Evolutionary conservation across 257 asterid species (phyloP).

Genomic region (Capsicum baccatum): DNA sequence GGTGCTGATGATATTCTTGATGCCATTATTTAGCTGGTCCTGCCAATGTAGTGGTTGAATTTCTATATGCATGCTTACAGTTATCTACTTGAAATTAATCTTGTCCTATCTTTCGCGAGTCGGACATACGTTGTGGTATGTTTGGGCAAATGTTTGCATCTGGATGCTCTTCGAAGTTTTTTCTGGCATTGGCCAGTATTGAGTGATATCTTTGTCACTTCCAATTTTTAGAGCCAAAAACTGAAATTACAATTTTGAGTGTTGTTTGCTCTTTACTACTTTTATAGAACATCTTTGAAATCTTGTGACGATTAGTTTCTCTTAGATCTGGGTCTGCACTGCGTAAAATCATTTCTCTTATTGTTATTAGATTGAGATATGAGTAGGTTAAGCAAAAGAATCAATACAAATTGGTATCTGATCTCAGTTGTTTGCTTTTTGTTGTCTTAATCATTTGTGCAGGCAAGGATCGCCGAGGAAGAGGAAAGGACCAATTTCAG

Average conservation of each 20-base stretch:
- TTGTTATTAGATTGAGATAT: slow-evolving; percentile 22
- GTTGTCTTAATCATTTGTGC: slow-evolving; percentile 29
- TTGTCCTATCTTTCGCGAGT: slow-evolving; percentile 6
- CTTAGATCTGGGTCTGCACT: slow-evolving; percentile 7
- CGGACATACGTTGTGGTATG: slow-evolving; percentile 17
- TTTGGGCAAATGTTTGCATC: background rate
- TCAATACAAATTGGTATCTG: background rate
- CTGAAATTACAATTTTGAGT: background rate
- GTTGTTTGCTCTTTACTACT: background rate
- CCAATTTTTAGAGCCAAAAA: background rate
- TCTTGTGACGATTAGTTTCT: background rate
- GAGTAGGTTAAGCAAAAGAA: background rate
- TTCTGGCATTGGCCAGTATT: background rate
- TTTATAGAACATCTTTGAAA: background rate
- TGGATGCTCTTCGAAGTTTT: background rate
- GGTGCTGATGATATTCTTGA: background rate
- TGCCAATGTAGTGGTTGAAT: background rate
- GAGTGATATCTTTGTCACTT: background rate
- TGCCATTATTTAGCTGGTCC: slow-evolving; percentile 1
- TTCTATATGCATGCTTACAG: background rate
- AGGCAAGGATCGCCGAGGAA: slow-evolving; percentile 97
- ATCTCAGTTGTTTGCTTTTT: background rate
- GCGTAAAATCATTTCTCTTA: background rate
- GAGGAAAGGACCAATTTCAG: slow-evolving; percentile 89
- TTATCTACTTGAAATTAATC: background rate